Evolutionary conservation across 768 basidiomycete species (phyloP), one percentile per base, ranked within the genome.

Genomic region (Amyloporia xantha): DNA sequence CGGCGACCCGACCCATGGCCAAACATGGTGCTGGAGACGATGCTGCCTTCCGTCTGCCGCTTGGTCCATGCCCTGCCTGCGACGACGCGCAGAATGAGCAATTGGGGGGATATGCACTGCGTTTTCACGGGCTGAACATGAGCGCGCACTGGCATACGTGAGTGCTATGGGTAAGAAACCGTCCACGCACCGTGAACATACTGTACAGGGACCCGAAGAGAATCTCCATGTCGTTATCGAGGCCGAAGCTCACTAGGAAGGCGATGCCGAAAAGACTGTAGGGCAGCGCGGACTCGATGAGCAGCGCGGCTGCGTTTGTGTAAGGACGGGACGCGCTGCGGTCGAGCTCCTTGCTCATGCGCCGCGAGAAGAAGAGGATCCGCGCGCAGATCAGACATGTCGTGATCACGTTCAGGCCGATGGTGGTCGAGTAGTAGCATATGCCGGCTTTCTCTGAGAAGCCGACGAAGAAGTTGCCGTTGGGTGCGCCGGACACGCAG

Each of bases 381-480:
- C 54, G 54, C 36, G 6, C 44, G 12, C 44, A 49, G 26, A 55
- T 55, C 27, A 55, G 54, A 12, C 26, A 10, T 6, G 54, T 47
- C 9, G 47, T 43, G 48, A 52, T 19, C 23, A 55, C 30, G 30
- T 55, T 49, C 27, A 55, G 48, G 17, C 42, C 43, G 39, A 55
- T 50, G 41, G 49, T 52, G 28, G 23, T 41, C 15, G 54, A 50
- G 15, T 48, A 49, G 41, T 55, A 55, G 19, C 44, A 44, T n/a
- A 51, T 26, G 20, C 44, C 54, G 41, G 52, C 21, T 6, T 47
- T 23, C 44, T 48, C 28, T 15, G 50, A 46, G 37, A 44, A 23
- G 10, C 54, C 54, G 3, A 21, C 44, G 41, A 52, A 55, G 52
- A 51, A 54, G 44, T 51, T 43, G 3, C 44, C 25, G 41, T 44